Evolutionary conservation across 805 yeast species (phyloP).

Genomic region (Candida succiphila): DNA sequence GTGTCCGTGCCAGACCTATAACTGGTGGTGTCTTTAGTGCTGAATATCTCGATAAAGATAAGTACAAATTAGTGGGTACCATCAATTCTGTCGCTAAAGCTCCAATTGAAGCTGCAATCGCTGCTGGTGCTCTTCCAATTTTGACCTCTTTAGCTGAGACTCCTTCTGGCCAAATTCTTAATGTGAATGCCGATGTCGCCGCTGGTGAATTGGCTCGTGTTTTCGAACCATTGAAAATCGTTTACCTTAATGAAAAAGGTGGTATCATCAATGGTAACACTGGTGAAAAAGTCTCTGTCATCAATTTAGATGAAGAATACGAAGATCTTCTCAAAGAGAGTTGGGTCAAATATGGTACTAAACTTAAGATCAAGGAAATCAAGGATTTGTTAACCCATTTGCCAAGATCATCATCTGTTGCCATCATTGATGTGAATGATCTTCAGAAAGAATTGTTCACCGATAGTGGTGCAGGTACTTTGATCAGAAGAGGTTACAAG

Average conservation of each 20-base stretch:
- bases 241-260: conserved; percentile 94
- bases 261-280: conserved; percentile 91
- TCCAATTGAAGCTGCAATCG: conserved; percentile 87
- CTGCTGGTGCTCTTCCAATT: conserved; percentile 94
- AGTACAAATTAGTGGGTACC: conserved; percentile 88
- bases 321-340: conserved; percentile 83
- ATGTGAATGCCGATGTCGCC: conserved; percentile 98
- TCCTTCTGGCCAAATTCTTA: conserved; percentile 89
- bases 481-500: conserved; percentile 95
- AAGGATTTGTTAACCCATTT: conserved; percentile 87
- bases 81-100: conserved; percentile 79
- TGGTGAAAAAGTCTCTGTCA: conserved; percentile 80
- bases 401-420: conserved; percentile 96
- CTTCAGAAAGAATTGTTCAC: conserved; percentile 96
- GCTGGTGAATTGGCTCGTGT: conserved; percentile 97
- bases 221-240: conserved; percentile 94
- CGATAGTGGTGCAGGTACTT: conserved; percentile 98
- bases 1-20: conserved; percentile 97
- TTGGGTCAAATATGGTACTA: conserved; percentile 99
- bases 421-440: conserved; percentile 91
- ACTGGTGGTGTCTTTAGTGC: conserved; percentile 97
- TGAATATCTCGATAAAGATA: conserved; percentile 79
- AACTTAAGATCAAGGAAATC: conserved; percentile 92
- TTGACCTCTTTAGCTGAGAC: conserved; percentile 96
- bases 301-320: conserved; percentile 94